Base-by-base conservation (phyloP, 192 early-diverging fungal genomes). In the Backusella tarrabulga region DNA sequence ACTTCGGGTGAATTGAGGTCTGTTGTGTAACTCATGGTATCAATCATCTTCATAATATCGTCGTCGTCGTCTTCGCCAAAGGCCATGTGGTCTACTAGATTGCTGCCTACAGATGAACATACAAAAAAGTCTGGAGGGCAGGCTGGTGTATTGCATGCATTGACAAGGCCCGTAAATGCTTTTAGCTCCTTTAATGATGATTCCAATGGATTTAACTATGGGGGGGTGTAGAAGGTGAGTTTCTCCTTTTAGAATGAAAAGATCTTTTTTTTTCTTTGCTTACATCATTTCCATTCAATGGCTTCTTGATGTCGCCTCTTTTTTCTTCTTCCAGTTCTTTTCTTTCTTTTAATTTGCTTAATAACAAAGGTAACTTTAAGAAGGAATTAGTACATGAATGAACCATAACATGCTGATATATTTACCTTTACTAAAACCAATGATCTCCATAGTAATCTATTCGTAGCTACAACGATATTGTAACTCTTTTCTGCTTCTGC, bases 361-460 rank as follows among this genome's bases (percentile, higher is more conserved):
- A 41, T 23, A 77, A 34, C 11, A 41, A 36, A 1, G 76, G 76
- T 32, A 77, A 23, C 69, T 77, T 34, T 44, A 32, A 2, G 32
- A 32, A 32, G 12, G 19, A 60, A 17, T 32, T 44, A 14, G 34
- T 2, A n/a, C 35, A 50, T 50, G 17, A 52, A 75, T n/a, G 21
- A 52, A 35, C 14, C 23, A 12, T 15, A n/a, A 26, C 6, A 70
- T 35, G 15, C 7, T 29, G 26, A 54, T 19, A 8, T 7, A 26
- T 63, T 67, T 78, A 82, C 81, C 77, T 83, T 83, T 29, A 83
- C 76, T 23, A 83, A 56, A 2, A 83, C 78, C 29, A 83, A 26
- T 42, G 26, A 67, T 56, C 71, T 79, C 82, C 82, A 83, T 36
- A 83, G 38, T 52, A 80, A 38, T 38, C 76, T 67, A 46, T 80